phyloP scores from a whole-genome alignment of 2,329 filamentous ascomycete species.

The Teratosphaeria destructans region DNA sequence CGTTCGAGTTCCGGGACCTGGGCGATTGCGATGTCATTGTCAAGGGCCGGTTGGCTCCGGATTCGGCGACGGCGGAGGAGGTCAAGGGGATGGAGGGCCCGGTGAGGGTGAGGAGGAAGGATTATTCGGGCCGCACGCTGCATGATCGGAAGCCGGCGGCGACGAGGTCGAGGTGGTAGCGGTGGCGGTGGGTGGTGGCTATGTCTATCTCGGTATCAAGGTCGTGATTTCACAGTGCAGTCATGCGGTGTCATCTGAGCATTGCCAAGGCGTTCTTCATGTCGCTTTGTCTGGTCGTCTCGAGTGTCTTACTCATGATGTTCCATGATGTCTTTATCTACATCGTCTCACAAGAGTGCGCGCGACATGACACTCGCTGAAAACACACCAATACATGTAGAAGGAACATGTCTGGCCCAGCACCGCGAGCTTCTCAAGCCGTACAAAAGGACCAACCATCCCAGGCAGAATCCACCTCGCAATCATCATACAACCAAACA shows the following conservation, averaged over 20 bases:
- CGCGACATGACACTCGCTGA: not conserved
- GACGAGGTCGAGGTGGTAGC: not conserved
- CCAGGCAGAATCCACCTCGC: not conserved
- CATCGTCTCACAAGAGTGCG: not conserved
- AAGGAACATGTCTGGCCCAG: not conserved
- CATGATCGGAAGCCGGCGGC: not conserved
- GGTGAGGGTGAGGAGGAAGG: conserved; percentile 29
- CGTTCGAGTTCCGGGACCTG: conserved; percentile 35
- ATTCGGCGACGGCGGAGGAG: conserved; percentile 4
- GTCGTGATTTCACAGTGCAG: not conserved
- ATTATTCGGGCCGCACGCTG: not conserved
- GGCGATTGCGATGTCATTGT: conserved; percentile 40
- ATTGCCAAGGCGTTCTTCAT: not conserved
- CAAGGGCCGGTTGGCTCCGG: conserved; percentile 23
- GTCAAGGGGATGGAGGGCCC: conserved; percentile 35
- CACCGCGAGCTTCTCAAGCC: not conserved
- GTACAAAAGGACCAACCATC: not conserved
- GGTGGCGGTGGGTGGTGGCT: not conserved
- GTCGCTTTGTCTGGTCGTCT: not conserved
- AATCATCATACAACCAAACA: not conserved
- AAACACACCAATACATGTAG: not conserved
- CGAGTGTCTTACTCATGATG: not conserved
- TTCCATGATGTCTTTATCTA: not conserved
- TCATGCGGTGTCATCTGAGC: not conserved
- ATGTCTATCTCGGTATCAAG: not conserved